Conservation (phyloP, 1,284 basidiomycete genomes). For the Leucoagaricus sp. region DNA sequence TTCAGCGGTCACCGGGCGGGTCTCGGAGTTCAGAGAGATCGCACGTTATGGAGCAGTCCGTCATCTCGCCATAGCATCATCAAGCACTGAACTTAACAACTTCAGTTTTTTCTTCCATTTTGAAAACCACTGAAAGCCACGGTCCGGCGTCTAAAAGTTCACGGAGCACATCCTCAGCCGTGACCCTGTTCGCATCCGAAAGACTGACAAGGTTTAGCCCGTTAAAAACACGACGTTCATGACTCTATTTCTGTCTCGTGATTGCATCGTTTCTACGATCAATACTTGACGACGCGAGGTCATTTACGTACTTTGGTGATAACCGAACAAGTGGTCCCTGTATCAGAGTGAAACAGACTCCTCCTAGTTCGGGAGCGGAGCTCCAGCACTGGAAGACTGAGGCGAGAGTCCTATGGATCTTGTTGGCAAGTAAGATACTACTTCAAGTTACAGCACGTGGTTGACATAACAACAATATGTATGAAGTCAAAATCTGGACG, state of each 20-base stretch:
- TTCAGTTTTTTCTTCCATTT: conserved; percentile 5
- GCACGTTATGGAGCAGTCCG: no score
- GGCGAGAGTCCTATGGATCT: no score
- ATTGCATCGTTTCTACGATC: not conserved
- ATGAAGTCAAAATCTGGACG: not conserved
- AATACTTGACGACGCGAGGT: conserved; percentile 5
- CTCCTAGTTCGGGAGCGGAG: not conserved
- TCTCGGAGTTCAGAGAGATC: not conserved
- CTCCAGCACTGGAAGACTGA: not conserved
- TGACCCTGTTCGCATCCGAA: not conserved
- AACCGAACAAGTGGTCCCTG: not conserved
- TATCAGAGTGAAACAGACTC: conserved; percentile 6
- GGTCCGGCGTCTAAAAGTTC: not conserved
- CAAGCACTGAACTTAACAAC: not conserved
- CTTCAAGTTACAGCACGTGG: conserved; percentile 10
- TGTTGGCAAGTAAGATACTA: conserved; percentile 1
- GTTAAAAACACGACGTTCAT: not conserved
- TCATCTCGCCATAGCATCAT: not conserved
- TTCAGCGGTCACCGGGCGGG: not conserved
- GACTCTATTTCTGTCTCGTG: not conserved
- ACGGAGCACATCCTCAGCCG: not conserved
- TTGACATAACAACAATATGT: conserved; percentile 6
- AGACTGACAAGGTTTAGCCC: not conserved
- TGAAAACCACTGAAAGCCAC: not conserved
- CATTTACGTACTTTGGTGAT: conserved; percentile 5